Conservation (phyloP, 371 early-diverging fungal species). For the Apophysomyces ossiformis region DNA sequence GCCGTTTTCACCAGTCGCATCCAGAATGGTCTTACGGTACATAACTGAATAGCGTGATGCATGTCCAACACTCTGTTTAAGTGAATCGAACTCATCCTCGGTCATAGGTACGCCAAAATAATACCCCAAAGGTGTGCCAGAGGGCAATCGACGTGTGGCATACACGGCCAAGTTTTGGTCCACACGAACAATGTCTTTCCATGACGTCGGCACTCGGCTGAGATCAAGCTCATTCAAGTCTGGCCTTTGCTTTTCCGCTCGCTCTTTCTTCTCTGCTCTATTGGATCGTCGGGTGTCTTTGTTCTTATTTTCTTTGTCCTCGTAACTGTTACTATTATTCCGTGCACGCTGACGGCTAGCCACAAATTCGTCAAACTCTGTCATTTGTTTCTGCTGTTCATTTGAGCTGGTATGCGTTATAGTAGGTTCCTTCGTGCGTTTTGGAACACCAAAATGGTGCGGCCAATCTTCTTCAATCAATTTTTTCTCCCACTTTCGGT, state of each 20-base stretch:
- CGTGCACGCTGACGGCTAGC: slow-evolving; percentile 26
- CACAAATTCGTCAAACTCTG: slow-evolving; percentile 42
- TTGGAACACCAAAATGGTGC: slow-evolving; percentile 66
- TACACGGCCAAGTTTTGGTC: slow-evolving; percentile 6
- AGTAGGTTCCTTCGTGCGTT: slow-evolving; percentile 23
- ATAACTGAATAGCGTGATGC: slow-evolving; percentile 87
- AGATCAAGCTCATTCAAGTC: slow-evolving; percentile 31
- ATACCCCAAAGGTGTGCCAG: slow-evolving; percentile 73
- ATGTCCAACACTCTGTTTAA: slow-evolving; percentile 51
- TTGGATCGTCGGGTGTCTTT: slow-evolving; percentile 4
- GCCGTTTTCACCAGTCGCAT: slow-evolving; percentile 83
- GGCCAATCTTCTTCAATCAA: slow-evolving; percentile 80
- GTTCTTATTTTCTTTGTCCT: slow-evolving; percentile 49
- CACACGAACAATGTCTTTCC: slow-evolving; percentile 58
- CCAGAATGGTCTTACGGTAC: slow-evolving; percentile 83
- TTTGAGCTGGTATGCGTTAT: slow-evolving; percentile 15
- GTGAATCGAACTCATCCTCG: slow-evolving; percentile 80
- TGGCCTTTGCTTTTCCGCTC: slow-evolving; percentile 2
- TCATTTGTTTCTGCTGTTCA: slow-evolving; percentile 21
- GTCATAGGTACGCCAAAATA: slow-evolving; percentile 91
- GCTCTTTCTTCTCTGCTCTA: slow-evolving; percentile 15
- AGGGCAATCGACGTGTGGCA: slow-evolving; percentile 59
- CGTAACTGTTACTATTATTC: background rate
- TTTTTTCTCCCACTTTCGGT: slow-evolving; percentile 74
- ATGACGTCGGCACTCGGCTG: slow-evolving; percentile 35